Conservation (phyloP, 2,329 filamentous ascomycete species). For the Colletotrichum incanum region DNA sequence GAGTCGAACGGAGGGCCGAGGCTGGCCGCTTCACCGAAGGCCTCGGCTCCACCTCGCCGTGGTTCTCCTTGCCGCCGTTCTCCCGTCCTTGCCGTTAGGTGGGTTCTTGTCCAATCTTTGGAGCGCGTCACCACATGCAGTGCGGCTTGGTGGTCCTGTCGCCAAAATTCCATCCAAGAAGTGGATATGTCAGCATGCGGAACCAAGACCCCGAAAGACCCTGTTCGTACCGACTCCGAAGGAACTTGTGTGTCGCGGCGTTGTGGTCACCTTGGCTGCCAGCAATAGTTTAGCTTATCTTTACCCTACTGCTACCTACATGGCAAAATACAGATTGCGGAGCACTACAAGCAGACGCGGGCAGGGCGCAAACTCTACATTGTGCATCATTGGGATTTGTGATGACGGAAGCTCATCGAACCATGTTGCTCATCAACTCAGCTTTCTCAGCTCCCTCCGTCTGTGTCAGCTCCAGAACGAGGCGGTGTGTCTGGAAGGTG, state of each 20-base stretch:
- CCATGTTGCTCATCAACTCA: slow-evolving; percentile 22
- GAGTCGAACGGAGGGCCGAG: slow-evolving; percentile 15
- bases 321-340: neutral
- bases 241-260: neutral
- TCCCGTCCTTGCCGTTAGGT: slow-evolving; percentile 8
- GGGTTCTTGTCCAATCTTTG: neutral
- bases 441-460: slow-evolving; percentile 27
- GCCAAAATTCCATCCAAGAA: slow-evolving; percentile 13
- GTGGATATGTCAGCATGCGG: slow-evolving; percentile 41
- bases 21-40: slow-evolving; percentile 29
- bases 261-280: neutral
- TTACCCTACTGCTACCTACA: neutral
- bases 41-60: slow-evolving; percentile 15
- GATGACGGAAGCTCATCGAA: slow-evolving; percentile 43
- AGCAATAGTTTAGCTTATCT: neutral
- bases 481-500: slow-evolving; percentile 14
- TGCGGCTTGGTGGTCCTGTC: neutral
- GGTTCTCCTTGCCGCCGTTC: slow-evolving; percentile 15
- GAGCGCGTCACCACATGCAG: slow-evolving; percentile 8
- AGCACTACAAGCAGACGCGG: neutral
- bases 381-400: slow-evolving; percentile 39
- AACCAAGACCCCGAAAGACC: slow-evolving; percentile 33
- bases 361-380: slow-evolving; percentile 23
- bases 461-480: neutral
- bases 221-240: neutral